phyloP scores from a whole-genome alignment of 495 filamentous ascomycete species.

The Penicillium turbatum region DNA sequence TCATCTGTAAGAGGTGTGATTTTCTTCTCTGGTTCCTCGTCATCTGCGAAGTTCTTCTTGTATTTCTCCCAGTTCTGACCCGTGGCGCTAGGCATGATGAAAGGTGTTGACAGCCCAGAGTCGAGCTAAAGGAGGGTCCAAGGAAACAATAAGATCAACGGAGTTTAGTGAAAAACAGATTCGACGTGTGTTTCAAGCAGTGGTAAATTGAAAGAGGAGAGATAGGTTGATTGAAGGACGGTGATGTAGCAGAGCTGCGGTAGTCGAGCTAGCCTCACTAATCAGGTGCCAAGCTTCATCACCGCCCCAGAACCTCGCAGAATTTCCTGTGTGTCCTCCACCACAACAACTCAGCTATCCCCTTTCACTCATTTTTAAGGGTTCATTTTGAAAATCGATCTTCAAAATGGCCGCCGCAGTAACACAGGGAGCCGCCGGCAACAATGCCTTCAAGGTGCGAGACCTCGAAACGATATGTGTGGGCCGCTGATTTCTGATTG shows the following conservation, averaged over 20 bases:
- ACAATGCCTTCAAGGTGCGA: slow-evolving; percentile 77
- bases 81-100: slow-evolving; percentile 82
- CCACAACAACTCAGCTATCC: slow-evolving; percentile 25
- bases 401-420: slow-evolving; percentile 64
- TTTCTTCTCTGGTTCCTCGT: slow-evolving; percentile 98
- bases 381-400: slow-evolving; percentile 29
- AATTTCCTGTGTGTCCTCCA: slow-evolving; percentile 43
- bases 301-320: slow-evolving; percentile 55
- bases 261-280: slow-evolving; percentile 38
- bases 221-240: slow-evolving; percentile 19
- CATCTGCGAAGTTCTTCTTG: slow-evolving; percentile 90
- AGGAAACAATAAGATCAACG: slow-evolving; percentile 8
- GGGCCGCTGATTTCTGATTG: slow-evolving; percentile 43
- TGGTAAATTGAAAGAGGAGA: slow-evolving; percentile 17
- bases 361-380: slow-evolving; percentile 22
- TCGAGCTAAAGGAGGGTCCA: slow-evolving; percentile 17
- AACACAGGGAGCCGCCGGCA: slow-evolving; percentile 52
- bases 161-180: neutral
- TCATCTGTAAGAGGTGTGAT: slow-evolving; percentile 94
- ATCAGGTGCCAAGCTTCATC: slow-evolving; percentile 44
- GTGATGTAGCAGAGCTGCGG: slow-evolving; percentile 33
- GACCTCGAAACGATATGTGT: slow-evolving; percentile 27
- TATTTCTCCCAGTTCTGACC: slow-evolving; percentile 98
- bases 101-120: slow-evolving; percentile 32
- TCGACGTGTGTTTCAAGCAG: neutral